phyloP scores from a whole-genome alignment of 192 early-diverging fungal genomes.

The Jimgerdemannia flammicorona region DNA sequence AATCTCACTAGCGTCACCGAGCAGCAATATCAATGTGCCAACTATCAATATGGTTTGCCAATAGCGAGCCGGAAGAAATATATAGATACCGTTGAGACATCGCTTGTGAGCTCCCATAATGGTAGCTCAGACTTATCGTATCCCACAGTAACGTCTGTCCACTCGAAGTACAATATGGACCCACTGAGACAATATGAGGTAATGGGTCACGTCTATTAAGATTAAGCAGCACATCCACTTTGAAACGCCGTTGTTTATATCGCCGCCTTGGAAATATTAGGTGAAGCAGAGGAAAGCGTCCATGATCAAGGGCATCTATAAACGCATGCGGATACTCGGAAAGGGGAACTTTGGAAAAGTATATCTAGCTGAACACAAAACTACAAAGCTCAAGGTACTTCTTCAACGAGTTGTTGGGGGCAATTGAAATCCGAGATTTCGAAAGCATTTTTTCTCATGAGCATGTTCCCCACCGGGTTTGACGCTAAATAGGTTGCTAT shows the following conservation, averaged over 20 bases:
- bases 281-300: background rate
- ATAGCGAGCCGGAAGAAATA: too few relatives aligned
- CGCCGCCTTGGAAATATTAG: background rate
- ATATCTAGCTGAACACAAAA: conserved; percentile 46
- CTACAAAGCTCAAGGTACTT: conserved; percentile 38
- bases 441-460: too few relatives aligned
- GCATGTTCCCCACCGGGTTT: too few relatives aligned
- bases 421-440: too few relatives aligned
- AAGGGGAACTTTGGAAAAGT: conserved; percentile 65
- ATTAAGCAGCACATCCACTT: too few relatives aligned
- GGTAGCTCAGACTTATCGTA: background rate
- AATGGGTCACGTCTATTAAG: background rate
- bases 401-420: background rate
- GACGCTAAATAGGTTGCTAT: conserved; percentile 44
- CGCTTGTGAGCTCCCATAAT: too few relatives aligned
- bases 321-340: conserved; percentile 31
- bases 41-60: too few relatives aligned
- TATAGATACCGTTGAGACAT: too few relatives aligned
- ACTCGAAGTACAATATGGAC: too few relatives aligned
- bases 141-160: background rate
- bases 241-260: background rate
- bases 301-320: background rate
- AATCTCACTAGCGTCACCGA: too few relatives aligned
- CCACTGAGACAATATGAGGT: background rate
- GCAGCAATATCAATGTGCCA: too few relatives aligned